These are phyloP conservation scores for Auriculariales sp. DNA, from an alignment of 768 basidiomycete genomes.

Conservation along the genomic window DNA sequence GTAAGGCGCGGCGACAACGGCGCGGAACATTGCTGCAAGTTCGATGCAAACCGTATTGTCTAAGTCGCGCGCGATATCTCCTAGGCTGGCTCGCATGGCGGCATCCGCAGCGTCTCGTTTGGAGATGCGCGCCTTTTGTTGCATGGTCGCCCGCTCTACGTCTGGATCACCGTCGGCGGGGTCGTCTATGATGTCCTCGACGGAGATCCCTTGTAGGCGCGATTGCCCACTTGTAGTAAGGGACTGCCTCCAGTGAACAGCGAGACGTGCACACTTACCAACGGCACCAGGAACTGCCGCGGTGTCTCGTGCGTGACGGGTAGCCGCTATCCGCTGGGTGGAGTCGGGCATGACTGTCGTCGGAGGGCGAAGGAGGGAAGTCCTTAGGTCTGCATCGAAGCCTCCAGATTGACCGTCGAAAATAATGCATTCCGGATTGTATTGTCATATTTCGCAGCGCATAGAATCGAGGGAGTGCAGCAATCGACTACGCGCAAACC, in stretches of 20 bases:
- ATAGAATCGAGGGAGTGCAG: conserved; percentile 7
- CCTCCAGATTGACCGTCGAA: conserved; percentile 5
- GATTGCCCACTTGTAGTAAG: background rate
- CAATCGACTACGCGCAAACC: conserved; percentile 8
- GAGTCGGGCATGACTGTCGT: background rate
- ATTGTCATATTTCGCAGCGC: conserved; percentile 8
- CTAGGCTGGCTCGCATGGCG: background rate
- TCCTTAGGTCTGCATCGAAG: background rate
- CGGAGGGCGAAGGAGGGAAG: background rate
- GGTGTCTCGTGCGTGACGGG: background rate
- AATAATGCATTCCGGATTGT: conserved; percentile 6
- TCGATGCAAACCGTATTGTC: too few species aligned
- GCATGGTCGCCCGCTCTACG: background rate
- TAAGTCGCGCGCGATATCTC: background rate
- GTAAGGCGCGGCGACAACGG: background rate
- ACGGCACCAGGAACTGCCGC: background rate
- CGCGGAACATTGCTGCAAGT: background rate
- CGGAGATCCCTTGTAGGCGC: background rate
- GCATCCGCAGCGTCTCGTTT: background rate
- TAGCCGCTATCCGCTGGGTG: background rate
- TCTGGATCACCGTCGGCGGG: background rate
- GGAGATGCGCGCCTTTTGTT: background rate
- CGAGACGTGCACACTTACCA: background rate
- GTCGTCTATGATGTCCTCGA: background rate
- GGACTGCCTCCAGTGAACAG: background rate